Base-by-base conservation (phyloP, 2,329 filamentous ascomycete genomes). In the Sporothrix globosa region DNA sequence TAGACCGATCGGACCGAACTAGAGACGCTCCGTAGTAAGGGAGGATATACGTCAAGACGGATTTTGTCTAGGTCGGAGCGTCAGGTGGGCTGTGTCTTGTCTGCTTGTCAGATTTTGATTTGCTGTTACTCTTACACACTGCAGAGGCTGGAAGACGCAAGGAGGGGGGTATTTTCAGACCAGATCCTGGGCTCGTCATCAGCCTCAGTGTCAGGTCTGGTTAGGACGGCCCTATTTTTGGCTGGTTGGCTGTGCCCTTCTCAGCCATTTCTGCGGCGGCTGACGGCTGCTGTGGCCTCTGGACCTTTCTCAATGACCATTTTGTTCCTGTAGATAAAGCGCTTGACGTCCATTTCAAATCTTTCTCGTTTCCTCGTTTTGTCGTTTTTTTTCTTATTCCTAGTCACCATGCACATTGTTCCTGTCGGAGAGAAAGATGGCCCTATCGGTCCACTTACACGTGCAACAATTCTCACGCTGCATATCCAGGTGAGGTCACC, bases 31-130 rank as follows among this genome's bases (percentile, higher is more conserved):
- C 27, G 27, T 30, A 60, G 41, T 41, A 41, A 60, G 24, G 14
- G n/a, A n/a, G 19, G 54, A 41, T 4, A 58, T 39, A 19, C 17
- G 13, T 44, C n/a, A 10, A 6, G 11, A 14, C 41, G 30, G 34
- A 30, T 30, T 14, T 11, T n/a, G 19, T 21, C n/a, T 41, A 19
- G 34, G 34, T n/a, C 14, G 34, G 53, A 41, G 14, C 19, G 34
- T n/a, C 56, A 44, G 7, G 56, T 11, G 56, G 56, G 56, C 56
- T 60, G 56, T 60, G 53, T 27, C 27, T 30, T 56, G 21, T 34
- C 13, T 56, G 53, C 13, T 34, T 7, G 56, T 60, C 9, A 21
- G 34, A 21, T 44, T n/a, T 19, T 24, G 56, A n/a, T 60, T 46
- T 4, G 13, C 44, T 46, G 50, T n/a, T 24, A 13, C 50, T 53